phyloP scores from a whole-genome alignment of 2,329 filamentous ascomycete species.

The Gyromitra esculenta region DNA sequence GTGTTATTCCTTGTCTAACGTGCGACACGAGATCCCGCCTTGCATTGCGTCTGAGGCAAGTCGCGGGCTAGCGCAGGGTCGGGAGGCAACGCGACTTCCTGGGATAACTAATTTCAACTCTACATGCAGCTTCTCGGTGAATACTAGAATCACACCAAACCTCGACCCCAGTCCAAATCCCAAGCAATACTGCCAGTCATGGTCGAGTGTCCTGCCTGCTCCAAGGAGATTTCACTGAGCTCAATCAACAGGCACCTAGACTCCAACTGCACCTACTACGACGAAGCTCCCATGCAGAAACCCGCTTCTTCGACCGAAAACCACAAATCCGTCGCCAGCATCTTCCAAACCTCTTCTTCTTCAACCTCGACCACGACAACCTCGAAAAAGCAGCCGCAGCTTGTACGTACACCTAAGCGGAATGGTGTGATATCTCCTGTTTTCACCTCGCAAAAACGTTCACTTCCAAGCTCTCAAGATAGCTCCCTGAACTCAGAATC shows the following conservation, averaged over 20 bases:
- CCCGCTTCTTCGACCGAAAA: slow-evolving; percentile 57
- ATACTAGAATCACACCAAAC: not conserved
- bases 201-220: slow-evolving; percentile 85
- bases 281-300: slow-evolving; percentile 63
- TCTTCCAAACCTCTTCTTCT: slow-evolving; percentile 59
- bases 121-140: not conserved
- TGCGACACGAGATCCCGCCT: not conserved
- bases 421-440: slow-evolving; percentile 9
- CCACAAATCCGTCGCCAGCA: slow-evolving; percentile 58
- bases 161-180: not conserved
- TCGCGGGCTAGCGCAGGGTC: not conserved
- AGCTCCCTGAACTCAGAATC: slow-evolving; percentile 25
- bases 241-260: slow-evolving; percentile 93
- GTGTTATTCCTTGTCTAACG: not conserved
- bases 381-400: slow-evolving; percentile 67
- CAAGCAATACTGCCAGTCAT: slow-evolving; percentile 57
- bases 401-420: slow-evolving; percentile 62
- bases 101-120: not conserved
- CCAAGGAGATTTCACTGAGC: slow-evolving; percentile 73
- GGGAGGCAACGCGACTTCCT: slow-evolving; percentile 14
- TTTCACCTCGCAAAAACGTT: slow-evolving; percentile 20
- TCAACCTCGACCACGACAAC: slow-evolving; percentile 52
- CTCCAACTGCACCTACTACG: slow-evolving; percentile 76
- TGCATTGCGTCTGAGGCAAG: not conserved
- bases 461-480: slow-evolving; percentile 27